Percentiles rank a stretch among this genome's conserved stretches.
Evolutionary conservation across 2,329 filamentous ascomycete species (phyloP).

Genomic region (Tolypocladium guangdongense): DNA sequence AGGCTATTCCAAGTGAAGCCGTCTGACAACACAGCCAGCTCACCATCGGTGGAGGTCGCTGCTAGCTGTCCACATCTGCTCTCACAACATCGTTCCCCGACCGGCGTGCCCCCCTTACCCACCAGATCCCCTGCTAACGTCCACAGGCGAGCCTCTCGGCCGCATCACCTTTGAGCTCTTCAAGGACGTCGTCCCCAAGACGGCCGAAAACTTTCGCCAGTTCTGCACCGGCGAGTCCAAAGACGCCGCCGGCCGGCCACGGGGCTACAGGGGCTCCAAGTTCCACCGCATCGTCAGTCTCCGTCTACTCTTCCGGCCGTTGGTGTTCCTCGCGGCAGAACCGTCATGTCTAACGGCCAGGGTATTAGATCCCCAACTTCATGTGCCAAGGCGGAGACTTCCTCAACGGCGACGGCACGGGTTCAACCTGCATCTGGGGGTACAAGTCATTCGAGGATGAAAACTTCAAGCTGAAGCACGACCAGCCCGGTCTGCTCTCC

Average conservation of each 20-base stretch:
- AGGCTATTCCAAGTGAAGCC: background rate
- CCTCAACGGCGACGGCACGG: constrained; percentile 83
- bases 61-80: background rate
- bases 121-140: background rate
- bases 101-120: too few relatives aligned
- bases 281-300: constrained; percentile 80
- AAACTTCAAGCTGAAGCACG: constrained; percentile 74
- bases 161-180: constrained; percentile 88
- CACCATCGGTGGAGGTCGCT: background rate
- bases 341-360: constrained; percentile 1
- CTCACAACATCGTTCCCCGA: background rate
- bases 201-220: constrained; percentile 92
- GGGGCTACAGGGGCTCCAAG: constrained; percentile 90
- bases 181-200: constrained; percentile 71
- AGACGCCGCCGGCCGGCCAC: constrained; percentile 62
- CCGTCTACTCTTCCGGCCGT: background rate
- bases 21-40: background rate
- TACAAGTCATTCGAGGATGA: constrained; percentile 79
- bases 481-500: constrained; percentile 67
- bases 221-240: constrained; percentile 94
- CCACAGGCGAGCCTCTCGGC: constrained; percentile 68
- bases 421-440: constrained; percentile 80
- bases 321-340: background rate
- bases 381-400: constrained; percentile 99
- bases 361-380: constrained; percentile 72